Evolutionary conservation across 1,284 basidiomycete genomes (phyloP).

Genomic region (Paramarasmius palmivorus): DNA sequence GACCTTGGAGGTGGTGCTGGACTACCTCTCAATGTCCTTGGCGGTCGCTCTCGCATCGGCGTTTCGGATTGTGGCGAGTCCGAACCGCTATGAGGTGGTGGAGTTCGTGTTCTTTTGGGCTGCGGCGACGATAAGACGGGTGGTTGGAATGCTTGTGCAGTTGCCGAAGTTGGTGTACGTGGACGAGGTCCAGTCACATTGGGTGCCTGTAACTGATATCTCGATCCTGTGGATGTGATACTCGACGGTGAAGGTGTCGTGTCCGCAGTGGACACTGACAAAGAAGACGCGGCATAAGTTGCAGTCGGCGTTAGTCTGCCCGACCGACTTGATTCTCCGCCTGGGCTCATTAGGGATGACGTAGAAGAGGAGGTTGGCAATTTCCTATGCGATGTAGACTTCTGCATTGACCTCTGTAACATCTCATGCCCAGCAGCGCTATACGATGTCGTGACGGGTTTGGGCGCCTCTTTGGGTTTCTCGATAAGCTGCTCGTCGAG

Average conservation of each 20-base stretch:
- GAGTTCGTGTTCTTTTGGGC: conserved; percentile 29
- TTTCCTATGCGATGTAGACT: conserved; percentile 7
- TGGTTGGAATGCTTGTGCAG: neutral
- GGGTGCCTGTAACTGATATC: neutral
- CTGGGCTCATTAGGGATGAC: neutral
- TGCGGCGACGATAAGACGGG: conserved; percentile 28
- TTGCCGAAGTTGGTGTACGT: conserved; percentile 6
- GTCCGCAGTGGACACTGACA: neutral
- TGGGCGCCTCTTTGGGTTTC: conserved; percentile 40
- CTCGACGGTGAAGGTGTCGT: neutral
- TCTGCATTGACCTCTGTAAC: conserved; percentile 1
- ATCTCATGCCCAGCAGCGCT: conserved; percentile 3
- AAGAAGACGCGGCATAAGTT: neutral
- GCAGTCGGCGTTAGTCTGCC: neutral
- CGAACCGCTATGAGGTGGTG: conserved; percentile 16
- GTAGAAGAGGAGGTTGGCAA: conserved; percentile 10
- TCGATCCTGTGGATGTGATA: neutral
- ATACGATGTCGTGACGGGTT: conserved; percentile 23
- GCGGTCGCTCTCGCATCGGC: conserved; percentile 28
- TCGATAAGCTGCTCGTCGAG: conserved; percentile 70
- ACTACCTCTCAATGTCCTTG: conserved; percentile 33
- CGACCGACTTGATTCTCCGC: no score
- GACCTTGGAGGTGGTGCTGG: conserved; percentile 54
- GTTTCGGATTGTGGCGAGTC: conserved; percentile 19
- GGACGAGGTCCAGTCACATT: neutral